Base-by-base conservation (phyloP, 257 asterid genomes). In the Petrea volubilis region DNA sequence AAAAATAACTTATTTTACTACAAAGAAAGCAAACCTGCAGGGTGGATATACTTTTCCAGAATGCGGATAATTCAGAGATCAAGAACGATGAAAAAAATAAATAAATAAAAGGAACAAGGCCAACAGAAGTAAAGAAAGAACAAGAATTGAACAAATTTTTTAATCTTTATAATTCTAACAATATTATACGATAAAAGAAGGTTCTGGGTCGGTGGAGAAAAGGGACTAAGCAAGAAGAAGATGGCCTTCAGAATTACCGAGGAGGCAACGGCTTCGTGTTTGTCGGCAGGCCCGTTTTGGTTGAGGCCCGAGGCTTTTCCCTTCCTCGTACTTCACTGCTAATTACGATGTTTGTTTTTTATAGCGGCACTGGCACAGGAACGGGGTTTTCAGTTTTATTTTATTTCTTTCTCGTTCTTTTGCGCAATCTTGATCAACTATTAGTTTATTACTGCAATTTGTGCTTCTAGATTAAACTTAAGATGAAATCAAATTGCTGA, bases 281-380 rank as follows among this genome's bases (percentile, higher is more conserved):
- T 2, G 57, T 18, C 21, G 8, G 18, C 7, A 34, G 0, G 53
- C 15, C 38, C 25, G 57, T 64, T 64, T 40, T 46, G 57, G 57
- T 44, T 4, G 28, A 64, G n/a, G 36, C 14, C 70, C 58, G 70
- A 64, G 57, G 70, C 46, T 44, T 64, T 24, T 64, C 43, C n/a
- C n/a, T n/a, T n/a, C 58, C 25, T 34, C 29, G 49, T 33, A 52
- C 29, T 21, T 51, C 8, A 51, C n/a, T n/a, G n/a, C n/a, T n/a
- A n/a, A n/a, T n/a, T n/a, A n/a, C n/a, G n/a, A n/a, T n/a, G n/a
- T n/a, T n/a, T n/a, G n/a, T n/a, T n/a, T n/a, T n/a, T n/a, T n/a
- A n/a, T n/a, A n/a, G n/a, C n/a, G n/a, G n/a, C n/a, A n/a, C n/a
- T n/a, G n/a, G n/a, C n/a, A n/a, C n/a, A n/a, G n/a, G n/a, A n/a